phyloP scores from a whole-genome alignment of 2,329 filamentous ascomycete species.

The Neofusicoccum umdonicola region DNA sequence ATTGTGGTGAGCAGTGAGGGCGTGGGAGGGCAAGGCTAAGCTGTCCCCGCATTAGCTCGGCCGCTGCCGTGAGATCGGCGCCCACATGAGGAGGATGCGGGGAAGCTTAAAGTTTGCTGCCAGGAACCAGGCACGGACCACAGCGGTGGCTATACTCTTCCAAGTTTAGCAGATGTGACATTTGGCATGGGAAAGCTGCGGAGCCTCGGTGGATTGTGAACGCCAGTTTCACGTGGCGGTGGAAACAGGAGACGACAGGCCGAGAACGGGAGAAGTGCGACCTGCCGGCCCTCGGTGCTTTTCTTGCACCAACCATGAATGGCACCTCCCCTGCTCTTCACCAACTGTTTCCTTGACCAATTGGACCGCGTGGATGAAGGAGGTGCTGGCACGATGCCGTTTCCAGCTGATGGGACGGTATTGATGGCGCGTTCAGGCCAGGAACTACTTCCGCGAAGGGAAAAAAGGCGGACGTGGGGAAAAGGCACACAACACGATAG shows the following conservation, averaged over 20 bases:
- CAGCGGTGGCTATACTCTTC: neutral
- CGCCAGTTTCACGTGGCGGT: conserved; percentile 3
- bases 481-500: neutral
- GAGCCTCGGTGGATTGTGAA: conserved; percentile 15
- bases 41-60: neutral
- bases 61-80: neutral
- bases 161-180: neutral
- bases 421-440: neutral
- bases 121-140: conserved; percentile 19
- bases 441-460: neutral
- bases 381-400: neutral
- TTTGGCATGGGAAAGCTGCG: neutral
- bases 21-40: neutral
- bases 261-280: neutral
- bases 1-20: neutral
- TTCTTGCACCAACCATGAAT: neutral
- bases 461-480: neutral
- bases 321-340: neutral
- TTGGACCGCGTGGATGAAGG: neutral
- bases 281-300: neutral
- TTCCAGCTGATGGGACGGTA: neutral
- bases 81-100: conserved; percentile 15
- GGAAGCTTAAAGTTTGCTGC: conserved; percentile 18
- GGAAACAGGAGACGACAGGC: neutral
- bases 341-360: neutral